Evolutionary conservation across 805 yeast species (phyloP), one percentile per base, ranked within the genome.

Genomic region (Candida succiphila): DNA sequence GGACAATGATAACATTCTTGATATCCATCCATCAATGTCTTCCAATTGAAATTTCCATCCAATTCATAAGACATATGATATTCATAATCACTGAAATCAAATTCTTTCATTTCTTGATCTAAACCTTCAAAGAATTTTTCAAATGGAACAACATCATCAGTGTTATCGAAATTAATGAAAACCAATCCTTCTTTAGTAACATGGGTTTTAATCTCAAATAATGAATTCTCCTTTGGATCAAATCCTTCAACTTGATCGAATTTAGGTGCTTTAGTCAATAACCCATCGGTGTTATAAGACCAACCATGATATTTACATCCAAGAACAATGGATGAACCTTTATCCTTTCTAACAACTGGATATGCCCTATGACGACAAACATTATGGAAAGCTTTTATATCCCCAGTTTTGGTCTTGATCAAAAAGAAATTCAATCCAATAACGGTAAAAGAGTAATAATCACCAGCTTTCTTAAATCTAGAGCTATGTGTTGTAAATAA

Each of bases 1-100:
- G 81, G 80, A 51, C 80, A 74, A 50, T 74, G 81, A 54, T 74
- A 74, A 44, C 80, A 74, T 53, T 74, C 80, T 56, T 74, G 78
- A 54, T 74, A 74, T 7, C 81, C 79, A 44, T 74, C 80, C 78
- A 74, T 72, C 39, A 74, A 60, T 4, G 80, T 74, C 45, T 74
- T 74, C 80, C 81, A 74, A 56, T 74, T 74, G 59, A 74, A 74
- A 45, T 69, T 58, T 32, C 81, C 80, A 42, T 72, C 78, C 29
- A 74, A 60, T 48, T 74, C 79, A 43, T 73, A 74, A 13, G 76
- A 68, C 78, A 73, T 72, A 53, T 74, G 72, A 54, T 72, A 74
- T 42, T 74, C 78, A 44, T 74, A 74, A 49, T 74, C 79, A 21
- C 61, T 53, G 45, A 74, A 74, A 48, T 74, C 80, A 46, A 61